Evolutionary conservation across 1,139 yeast genomes (phyloP).

Genomic region (Yamadazyma kanchanaburiensis): DNA sequence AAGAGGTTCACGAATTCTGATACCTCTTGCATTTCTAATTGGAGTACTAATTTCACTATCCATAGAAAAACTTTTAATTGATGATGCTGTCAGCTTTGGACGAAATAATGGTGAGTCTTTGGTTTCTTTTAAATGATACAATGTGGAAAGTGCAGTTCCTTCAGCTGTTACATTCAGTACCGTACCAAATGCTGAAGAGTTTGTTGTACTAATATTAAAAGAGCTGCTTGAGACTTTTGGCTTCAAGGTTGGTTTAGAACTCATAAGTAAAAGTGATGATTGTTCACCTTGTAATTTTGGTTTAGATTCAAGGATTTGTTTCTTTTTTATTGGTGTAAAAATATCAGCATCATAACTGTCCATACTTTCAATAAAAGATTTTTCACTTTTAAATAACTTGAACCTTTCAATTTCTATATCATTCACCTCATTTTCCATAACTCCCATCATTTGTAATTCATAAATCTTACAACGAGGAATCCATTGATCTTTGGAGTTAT

Average conservation of each 20-base stretch:
- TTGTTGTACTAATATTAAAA: constrained; percentile 21
- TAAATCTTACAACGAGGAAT: constrained; percentile 90
- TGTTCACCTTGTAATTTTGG: constrained; percentile 11
- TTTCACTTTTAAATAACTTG: constrained; percentile 21
- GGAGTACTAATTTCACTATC: too few relatives aligned
- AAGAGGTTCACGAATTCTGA: constrained; percentile 2
- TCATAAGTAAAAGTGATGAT: constrained; percentile 12
- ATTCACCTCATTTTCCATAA: constrained; percentile 84
- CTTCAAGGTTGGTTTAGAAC: constrained; percentile 5
- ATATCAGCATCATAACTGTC: constrained; percentile 55
- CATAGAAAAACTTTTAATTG: constrained; percentile 10
- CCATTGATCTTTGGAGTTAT: constrained; percentile 61
- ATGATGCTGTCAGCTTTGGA: constrained; percentile 6
- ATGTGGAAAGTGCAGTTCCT: constrained; percentile 36
- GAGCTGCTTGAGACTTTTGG: constrained; percentile 15
- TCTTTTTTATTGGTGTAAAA: constrained; percentile 22
- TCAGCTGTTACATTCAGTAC: constrained; percentile 29
- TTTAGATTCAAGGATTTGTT: constrained; percentile 1
- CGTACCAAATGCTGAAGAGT: constrained; percentile 36
- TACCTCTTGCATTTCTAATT: constrained; percentile 9
- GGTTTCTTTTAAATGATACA: constrained; percentile 36
- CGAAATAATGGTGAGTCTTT: constrained; percentile 20
- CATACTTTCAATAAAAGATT: constrained; percentile 50
- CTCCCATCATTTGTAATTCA: constrained; percentile 97
- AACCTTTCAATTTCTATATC: constrained; percentile 61